phyloP scores from a whole-genome alignment of 352 stramenopile genomes.

The Pythium diclinum region DNA sequence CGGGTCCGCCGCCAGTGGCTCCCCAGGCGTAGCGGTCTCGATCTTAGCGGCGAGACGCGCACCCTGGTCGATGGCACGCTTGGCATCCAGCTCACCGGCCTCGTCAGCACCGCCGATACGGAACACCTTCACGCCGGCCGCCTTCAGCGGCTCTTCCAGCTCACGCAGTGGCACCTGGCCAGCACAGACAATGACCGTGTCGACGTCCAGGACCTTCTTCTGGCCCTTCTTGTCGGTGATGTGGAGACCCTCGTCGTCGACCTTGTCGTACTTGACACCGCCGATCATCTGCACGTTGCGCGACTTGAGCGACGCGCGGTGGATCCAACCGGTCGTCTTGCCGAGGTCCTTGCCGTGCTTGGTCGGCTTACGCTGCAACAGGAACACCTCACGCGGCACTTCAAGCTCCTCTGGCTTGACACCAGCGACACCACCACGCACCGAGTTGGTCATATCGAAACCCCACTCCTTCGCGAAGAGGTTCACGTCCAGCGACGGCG shows the following conservation, averaged over 20 bases:
- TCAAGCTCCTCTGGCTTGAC: conserved; percentile 38
- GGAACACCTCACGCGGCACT: conserved; percentile 81
- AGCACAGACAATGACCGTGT: conserved; percentile 96
- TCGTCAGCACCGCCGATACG: conserved; percentile 95
- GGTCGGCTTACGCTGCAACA: conserved; percentile 94
- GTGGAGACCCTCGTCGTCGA: conserved; percentile 93
- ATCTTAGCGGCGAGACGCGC: conserved; percentile 82
- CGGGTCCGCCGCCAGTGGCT: conserved; percentile 40
- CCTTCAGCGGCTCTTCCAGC: conserved; percentile 78
- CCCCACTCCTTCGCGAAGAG: conserved; percentile 94
- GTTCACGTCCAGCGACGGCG: conserved; percentile 63
- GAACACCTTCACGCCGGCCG: conserved; percentile 83
- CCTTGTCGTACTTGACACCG: conserved; percentile 92
- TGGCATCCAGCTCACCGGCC: conserved; percentile 95
- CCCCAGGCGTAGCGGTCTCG: conserved; percentile 74
- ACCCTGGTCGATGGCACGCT: conserved; percentile 97
- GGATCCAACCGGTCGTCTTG: conserved; percentile 98
- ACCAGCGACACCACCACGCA: conserved; percentile 81
- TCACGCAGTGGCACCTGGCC: conserved; percentile 91
- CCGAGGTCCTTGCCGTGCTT: conserved; percentile 91
- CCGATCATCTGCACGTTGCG: conserved; percentile 92
- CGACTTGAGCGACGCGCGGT: conserved; percentile 90
- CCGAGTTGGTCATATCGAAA: conserved; percentile 84
- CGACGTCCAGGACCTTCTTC: conserved; percentile 88
- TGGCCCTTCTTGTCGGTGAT: conserved; percentile 88